Evolutionary conservation across 1,284 basidiomycete species (phyloP), one percentile per base, ranked within the genome.

Genomic region (Phellopilus nigrolimitatus): DNA sequence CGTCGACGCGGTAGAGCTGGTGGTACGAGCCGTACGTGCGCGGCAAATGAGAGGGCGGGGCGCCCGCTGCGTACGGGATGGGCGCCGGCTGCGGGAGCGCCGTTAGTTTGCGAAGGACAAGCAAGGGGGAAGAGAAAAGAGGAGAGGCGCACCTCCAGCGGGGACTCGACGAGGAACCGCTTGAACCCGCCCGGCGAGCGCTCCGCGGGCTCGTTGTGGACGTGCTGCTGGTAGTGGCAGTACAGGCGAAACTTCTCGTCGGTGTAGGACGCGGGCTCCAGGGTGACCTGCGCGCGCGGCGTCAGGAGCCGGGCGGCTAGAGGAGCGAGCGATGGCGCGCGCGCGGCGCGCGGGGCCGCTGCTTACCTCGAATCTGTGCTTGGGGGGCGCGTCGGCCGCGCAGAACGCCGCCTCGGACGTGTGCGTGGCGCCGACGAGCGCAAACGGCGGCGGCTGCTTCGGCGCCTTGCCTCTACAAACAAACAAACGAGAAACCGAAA

Each of bases 1-100:
- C 88, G 60, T 97, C 87, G 17, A 95, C 65, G 56, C 81, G 78
- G 63, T 95, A 95, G 41, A 92, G 71, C 57, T 93, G 89, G 60
- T 94, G 91, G 66, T 92, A 89, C 9, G 88, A 85, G 15, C 91
- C 91, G 64, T 90, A 95, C 19, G 77, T 66, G n/a, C 56, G 63
- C 0, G 91, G 91, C 4, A 95, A 71, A 58, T 82, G 73, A 1
- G 57, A 50, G 9, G 80, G 76, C 0, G 74, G 72, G 2, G 65
- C 47, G 1, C 63, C 64, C 47, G 1, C 63, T 64, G 8, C 69
- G 63, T 90, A 91, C 5, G 72, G 70, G 57, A 91, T 90, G 6
- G 71, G 66, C 58, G 74, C 72, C 54, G 56, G 60, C 85, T 80
- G 61, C 52, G 22, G 9, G 1, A 19, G 19, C 31, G 27, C 9